phyloP scores from a whole-genome alignment of 2,329 filamentous ascomycete species.

The Hypoxylon sp. region DNA sequence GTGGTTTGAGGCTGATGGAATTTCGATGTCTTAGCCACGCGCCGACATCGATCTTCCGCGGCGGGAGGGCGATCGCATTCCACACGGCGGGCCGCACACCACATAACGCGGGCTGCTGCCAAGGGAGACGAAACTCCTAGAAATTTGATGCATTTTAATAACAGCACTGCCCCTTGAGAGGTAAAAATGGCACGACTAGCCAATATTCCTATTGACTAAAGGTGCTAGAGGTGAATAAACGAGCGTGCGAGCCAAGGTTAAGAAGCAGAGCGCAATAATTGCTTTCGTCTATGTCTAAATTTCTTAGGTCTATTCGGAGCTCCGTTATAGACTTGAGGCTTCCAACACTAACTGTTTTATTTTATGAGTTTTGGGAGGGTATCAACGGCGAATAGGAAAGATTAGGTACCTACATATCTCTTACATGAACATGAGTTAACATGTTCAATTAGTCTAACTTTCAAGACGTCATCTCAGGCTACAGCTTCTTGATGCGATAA shows the following conservation, averaged over 20 bases:
- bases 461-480: not conserved
- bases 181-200: constrained; percentile 21
- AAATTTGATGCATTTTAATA: constrained; percentile 42
- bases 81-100: constrained; percentile 7
- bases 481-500: not conserved
- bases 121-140: constrained; percentile 22
- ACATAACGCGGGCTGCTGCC: not conserved
- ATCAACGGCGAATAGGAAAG: not conserved
- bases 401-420: not conserved
- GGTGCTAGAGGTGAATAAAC: not conserved
- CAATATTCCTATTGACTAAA: constrained; percentile 26
- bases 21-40: constrained; percentile 46
- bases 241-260: not conserved
- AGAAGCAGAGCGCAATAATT: not conserved
- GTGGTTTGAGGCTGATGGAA: constrained; percentile 36
- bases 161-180: not conserved
- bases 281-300: not conserved
- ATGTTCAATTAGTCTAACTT: not conserved
- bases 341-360: not conserved
- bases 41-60: constrained; percentile 34
- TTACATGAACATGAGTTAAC: not conserved
- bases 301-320: not conserved
- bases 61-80: constrained; percentile 39
- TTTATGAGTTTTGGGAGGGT: too few relatives aligned
- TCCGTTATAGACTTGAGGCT: not conserved